A percentile compares a stretch with the other conserved stretches of the same genome.
Conservation (phyloP, 768 basidiomycete genomes). For the Hygrophorus russula region DNA sequence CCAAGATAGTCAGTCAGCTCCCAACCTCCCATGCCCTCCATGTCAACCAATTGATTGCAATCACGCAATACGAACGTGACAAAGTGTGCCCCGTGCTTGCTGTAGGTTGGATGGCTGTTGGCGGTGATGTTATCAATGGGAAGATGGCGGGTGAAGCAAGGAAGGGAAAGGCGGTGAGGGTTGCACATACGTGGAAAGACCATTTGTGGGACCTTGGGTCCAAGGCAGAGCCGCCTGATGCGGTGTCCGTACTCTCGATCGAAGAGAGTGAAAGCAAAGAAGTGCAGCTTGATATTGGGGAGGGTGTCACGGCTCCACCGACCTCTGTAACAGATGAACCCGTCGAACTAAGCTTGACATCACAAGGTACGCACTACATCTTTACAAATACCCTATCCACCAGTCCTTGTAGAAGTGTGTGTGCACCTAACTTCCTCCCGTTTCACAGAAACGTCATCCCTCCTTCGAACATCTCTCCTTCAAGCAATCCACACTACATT, state of each 20-base stretch:
- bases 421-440: too few species aligned
- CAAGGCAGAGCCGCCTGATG: constrained; percentile 46
- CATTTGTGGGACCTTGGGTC: constrained; percentile 61
- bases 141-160: constrained; percentile 13
- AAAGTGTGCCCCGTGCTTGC: constrained; percentile 52
- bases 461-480: constrained; percentile 51
- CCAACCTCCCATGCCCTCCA: constrained; percentile 22
- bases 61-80: constrained; percentile 36
- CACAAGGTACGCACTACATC: constrained; percentile 2
- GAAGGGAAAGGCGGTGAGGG: constrained; percentile 70
- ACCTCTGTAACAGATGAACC: background rate
- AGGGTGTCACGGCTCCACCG: constrained; percentile 1
- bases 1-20: constrained; percentile 43
- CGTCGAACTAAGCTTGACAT: background rate
- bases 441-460: constrained; percentile 37
- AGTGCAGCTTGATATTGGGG: constrained; percentile 7
- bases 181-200: constrained; percentile 73
- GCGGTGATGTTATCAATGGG: constrained; percentile 27
- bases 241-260: constrained; percentile 10
- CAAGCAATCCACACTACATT: constrained; percentile 50
- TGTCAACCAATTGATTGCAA: constrained; percentile 47
- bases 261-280: constrained; percentile 12
- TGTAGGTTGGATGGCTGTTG: constrained; percentile 60
- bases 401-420: background rate
- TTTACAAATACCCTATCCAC: background rate